These are phyloP conservation scores for Citrullus amarus DNA, from an alignment of 306 rosid species.

Conservation along the genomic window DNA sequence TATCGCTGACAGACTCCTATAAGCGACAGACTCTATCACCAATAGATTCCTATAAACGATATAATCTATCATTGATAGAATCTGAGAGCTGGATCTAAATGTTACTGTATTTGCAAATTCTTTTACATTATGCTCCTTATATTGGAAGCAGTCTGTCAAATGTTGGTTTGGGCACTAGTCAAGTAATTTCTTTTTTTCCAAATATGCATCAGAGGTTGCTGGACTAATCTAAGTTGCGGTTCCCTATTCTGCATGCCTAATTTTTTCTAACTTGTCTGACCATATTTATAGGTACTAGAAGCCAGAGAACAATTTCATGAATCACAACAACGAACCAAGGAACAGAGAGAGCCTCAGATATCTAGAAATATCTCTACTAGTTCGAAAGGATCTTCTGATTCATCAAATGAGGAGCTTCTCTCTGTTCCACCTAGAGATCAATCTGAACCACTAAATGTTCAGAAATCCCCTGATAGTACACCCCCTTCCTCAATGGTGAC, in stretches of 20 bases:
- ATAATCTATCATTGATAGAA: too few relatives aligned
- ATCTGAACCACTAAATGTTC: conserved; percentile 28
- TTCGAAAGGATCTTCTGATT: conserved; percentile 23
- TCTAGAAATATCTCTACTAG: conserved; percentile 15
- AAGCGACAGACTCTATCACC: too few relatives aligned
- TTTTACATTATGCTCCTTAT: too few relatives aligned
- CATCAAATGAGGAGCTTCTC: conserved; percentile 39
- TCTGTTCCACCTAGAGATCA: conserved; percentile 33
- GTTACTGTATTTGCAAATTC: too few relatives aligned
- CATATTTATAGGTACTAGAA: conserved; percentile 52
- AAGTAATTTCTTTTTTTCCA: not conserved
- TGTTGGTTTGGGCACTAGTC: not conserved
- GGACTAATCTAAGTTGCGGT: not conserved
- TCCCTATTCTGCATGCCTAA: not conserved
- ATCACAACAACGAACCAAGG: conserved; percentile 36
- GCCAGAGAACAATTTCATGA: conserved; percentile 55
- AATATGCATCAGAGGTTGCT: not conserved
- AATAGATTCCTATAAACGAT: too few relatives aligned
- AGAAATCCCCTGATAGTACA: conserved; percentile 23
- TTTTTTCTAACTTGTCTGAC: not conserved
- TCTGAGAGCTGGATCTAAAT: too few relatives aligned
- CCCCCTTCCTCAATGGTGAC: conserved; percentile 18
- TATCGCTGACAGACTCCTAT: too few relatives aligned
- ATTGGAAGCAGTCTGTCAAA: not conserved
- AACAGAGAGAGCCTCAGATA: conserved; percentile 29